Base-by-base conservation (phyloP, 2,329 filamentous ascomycete species). In the Pseudogymnoascus sp. region DNA sequence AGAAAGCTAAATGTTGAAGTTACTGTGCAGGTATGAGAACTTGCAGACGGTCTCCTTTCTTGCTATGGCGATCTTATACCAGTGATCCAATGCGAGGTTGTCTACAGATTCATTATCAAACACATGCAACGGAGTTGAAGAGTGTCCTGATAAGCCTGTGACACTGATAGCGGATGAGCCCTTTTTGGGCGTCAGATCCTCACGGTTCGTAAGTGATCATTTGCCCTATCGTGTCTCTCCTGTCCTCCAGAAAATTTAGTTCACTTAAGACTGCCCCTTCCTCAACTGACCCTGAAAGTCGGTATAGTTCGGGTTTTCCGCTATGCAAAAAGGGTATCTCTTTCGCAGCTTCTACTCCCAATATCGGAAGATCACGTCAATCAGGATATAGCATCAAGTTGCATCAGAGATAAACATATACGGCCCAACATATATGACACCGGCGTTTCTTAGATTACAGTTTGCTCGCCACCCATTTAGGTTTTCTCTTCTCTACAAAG, bases 401-500 rank as follows among this genome's bases (percentile, higher is more conserved):
- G 13, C 23, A 28, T 50, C 28, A n/a, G 23, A 28, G 23, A n/a
- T 21, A 50, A n/a, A 23, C 21, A 50, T 50, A 28, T 47, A 4
- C 8, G 11, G 33, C 33, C 15, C 15, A 38, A 38, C 2, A 38
- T 38, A 28, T 47, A 23, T 50, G 23, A n/a, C 23, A 10, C 17
- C 5, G 6, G 23, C 21, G 7, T 50, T 28, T 26, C 23, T 28
- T 50, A 8, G 42, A 63, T 75, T 74, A 87, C 68, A 87, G 69
- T 73, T 86, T 87, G 71, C 83, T 86, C 64, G 84, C 78, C 69
- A 78, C 82, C 88, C 89, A 93, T 38, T 78, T 78, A 1, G 89
- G 84, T 75, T 83, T 82, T 71, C 88, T 80, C 80, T 87, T 91
- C 80, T 92, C 88, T 17, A 89, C 86, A 78, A 93, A 93, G 65